Conservation (phyloP, 352 stramenopile species). For the Phytophthora colocasiae region DNA sequence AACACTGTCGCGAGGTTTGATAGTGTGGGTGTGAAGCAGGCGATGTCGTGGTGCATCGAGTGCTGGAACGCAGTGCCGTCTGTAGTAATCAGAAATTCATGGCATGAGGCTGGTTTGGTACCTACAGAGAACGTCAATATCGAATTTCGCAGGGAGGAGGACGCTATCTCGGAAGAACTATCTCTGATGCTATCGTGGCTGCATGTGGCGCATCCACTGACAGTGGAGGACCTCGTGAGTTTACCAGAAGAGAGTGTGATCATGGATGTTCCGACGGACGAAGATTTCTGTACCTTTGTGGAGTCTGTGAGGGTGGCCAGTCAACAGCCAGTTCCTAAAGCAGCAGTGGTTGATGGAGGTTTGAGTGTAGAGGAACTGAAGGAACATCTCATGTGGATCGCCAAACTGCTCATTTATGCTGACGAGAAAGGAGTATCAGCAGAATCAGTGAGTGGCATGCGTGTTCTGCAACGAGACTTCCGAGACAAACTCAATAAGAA, state of each 20-base stretch:
- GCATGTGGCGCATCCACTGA: constrained; percentile 17
- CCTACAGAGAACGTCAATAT: constrained; percentile 1
- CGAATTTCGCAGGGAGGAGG: constrained; percentile 16
- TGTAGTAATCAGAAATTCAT: constrained; percentile 21
- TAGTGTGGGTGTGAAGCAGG: constrained; percentile 30
- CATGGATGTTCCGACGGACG: constrained; percentile 36
- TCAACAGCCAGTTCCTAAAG: constrained; percentile 1
- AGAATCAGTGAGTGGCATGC: constrained; percentile 36
- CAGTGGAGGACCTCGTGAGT: constrained; percentile 34
- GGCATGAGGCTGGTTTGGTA: constrained; percentile 28
- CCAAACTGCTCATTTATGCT: constrained; percentile 38
- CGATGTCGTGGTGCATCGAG: constrained; percentile 34
- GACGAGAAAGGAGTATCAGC: constrained; percentile 26
- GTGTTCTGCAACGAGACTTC: constrained; percentile 38
- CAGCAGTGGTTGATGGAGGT: not conserved
- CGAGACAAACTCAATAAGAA: constrained; percentile 35
- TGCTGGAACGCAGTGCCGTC: constrained; percentile 31
- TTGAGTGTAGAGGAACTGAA: constrained; percentile 32
- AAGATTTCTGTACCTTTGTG: constrained; percentile 36
- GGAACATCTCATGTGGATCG: constrained; percentile 43
- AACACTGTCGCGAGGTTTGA: constrained; percentile 26
- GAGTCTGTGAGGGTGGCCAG: constrained; percentile 11
- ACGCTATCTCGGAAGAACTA: constrained; percentile 30
- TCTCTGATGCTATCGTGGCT: constrained; percentile 35
- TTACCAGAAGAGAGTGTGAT: constrained; percentile 37